Conservation (phyloP, 2,329 filamentous ascomycete species). For the Paraconiothyrium brasiliense region DNA sequence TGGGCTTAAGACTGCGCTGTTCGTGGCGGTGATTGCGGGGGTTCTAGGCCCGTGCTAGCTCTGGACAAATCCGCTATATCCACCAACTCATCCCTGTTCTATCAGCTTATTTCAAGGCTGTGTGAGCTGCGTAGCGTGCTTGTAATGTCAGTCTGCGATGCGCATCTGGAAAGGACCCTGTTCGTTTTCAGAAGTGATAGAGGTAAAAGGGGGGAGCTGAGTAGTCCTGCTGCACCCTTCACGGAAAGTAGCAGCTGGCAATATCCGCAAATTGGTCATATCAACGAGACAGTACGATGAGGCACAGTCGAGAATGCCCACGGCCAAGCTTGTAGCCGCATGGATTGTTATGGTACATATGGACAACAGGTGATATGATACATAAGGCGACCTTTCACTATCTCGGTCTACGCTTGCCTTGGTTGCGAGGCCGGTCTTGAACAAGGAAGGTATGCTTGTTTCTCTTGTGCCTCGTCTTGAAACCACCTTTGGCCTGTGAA, state of each 20-base stretch:
- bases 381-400: conserved; percentile 27
- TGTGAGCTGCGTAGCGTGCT: not conserved
- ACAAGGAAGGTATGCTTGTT: conserved; percentile 95
- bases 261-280: not conserved
- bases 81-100: not conserved
- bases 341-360: conserved; percentile 32
- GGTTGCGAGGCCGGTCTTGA: conserved; percentile 82
- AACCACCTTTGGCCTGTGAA: conserved; percentile 76
- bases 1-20: conserved; percentile 2
- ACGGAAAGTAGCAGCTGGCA: not conserved
- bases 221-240: not conserved
- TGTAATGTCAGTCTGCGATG: not conserved
- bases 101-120: not conserved
- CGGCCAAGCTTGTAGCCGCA: conserved; percentile 17
- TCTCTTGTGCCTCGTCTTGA: conserved; percentile 88
- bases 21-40: not conserved
- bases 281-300: not conserved
- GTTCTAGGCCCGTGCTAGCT: not conserved
- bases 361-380: conserved; percentile 28
- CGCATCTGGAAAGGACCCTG: not conserved
- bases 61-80: not conserved
- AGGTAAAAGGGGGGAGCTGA: not conserved
- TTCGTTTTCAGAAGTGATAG: not conserved
- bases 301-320: not conserved
- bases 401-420: conserved; percentile 77